A percentile compares a stretch with the other conserved stretches of the same genome.
These are phyloP conservation scores for Coemansia sp. DNA, from an alignment of 192 early-diverging fungal species.

Conservation along the genomic window DNA sequence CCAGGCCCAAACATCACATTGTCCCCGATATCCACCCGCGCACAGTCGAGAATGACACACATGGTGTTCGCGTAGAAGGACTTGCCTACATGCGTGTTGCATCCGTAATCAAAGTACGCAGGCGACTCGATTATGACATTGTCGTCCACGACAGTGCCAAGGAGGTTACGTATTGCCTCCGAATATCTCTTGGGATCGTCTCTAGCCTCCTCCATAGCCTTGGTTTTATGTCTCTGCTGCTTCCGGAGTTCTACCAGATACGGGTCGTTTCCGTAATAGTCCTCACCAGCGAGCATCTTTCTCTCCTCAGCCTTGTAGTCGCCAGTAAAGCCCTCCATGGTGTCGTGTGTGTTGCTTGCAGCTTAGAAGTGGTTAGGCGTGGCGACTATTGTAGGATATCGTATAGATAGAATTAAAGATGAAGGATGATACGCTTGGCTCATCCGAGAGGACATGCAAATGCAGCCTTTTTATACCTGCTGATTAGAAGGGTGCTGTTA, in stretches of 20 bases:
- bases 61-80: slow-evolving; percentile 77
- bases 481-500: not conserved
- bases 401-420: not conserved
- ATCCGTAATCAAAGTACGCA: slow-evolving; percentile 74
- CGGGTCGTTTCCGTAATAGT: slow-evolving; percentile 60
- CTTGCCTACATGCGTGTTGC: slow-evolving; percentile 74
- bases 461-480: not conserved
- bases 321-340: not conserved
- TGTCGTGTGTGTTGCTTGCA: not conserved
- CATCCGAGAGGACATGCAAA: too few relatives aligned
- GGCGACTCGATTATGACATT: slow-evolving; percentile 65
- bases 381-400: not conserved
- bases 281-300: slow-evolving; percentile 67
- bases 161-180: slow-evolving; percentile 44
- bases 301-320: slow-evolving; percentile 54
- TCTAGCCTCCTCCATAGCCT: slow-evolving; percentile 12
- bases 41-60: slow-evolving; percentile 74
- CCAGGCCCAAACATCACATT: slow-evolving; percentile 72
- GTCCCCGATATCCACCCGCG: slow-evolving; percentile 73
- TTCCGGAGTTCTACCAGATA: slow-evolving; percentile 49
- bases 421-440: not conserved
- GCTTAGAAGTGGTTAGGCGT: not conserved
- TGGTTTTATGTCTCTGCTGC: slow-evolving; percentile 34
- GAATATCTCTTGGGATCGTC: slow-evolving; percentile 33
- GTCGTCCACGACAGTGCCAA: slow-evolving; percentile 62